Base-by-base conservation (phyloP, 192 early-diverging fungal species). In the Backusella circina region DNA sequence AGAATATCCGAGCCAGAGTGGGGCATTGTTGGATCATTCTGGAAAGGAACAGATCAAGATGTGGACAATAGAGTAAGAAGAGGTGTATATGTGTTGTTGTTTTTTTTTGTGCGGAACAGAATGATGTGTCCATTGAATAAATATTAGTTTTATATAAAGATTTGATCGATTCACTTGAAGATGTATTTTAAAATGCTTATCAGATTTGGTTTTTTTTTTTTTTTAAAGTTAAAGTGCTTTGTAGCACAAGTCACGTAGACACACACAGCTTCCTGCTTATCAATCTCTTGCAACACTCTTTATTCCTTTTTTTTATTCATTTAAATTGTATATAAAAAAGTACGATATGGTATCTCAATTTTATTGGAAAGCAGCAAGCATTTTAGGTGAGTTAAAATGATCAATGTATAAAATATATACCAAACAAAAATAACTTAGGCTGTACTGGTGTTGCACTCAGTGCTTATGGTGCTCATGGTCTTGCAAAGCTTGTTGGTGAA, bases 401-500 rank as follows among this genome's bases (percentile, higher is more conserved):
- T n/a, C n/a, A n/a, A n/a, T n/a, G n/a, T 2, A 41, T 21, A 65
- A 26, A n/a, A 32, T n/a, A 38, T 5, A 44, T 0, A 38, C 18
- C 18, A 41, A 41, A 15, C 13, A 16, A 3, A 15, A 41, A 15
- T 9, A 10, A 9, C 15, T 41, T 66, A 77, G 84, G 84, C 21
- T 39, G 69, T 23, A 75, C 83, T n/a, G 83, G 68, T 4, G 71
- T 86, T 28, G 83, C 70, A 21, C 77, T 84, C 8, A 80, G 81
- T 66, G 86, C 86, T 3, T 83, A 88, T 74, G 86, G 87, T 28
- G 78, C 86, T 8, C 85, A 86, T 64, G 87, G 81, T 38, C 70
- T 86, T 0, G 74, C 71, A 1, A 77, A 77, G 37, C 65, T 72
- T 31, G 68, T 87, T 33, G 32, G 79, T 31, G 35, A 72, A 39